Evolutionary conservation across 306 rosid species (phyloP), one percentile per base, ranked within the genome.

Genomic region (Cyclanthera cordifolia): DNA sequence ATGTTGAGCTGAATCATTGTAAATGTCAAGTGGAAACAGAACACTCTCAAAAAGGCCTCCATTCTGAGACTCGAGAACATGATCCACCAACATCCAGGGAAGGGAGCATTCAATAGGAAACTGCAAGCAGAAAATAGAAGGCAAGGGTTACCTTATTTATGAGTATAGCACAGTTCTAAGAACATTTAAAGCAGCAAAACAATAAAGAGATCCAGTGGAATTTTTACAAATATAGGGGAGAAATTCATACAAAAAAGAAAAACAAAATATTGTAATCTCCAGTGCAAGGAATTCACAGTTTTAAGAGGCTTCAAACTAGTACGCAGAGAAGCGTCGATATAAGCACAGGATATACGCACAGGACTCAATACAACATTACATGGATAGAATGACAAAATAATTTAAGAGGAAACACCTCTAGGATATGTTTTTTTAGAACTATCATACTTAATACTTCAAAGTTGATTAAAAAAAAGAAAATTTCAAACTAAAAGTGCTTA

Each of bases 61-160:
- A 75, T 89, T 93, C 4, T 88, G 96, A 1, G 93, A 93, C 81
- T 85, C 96, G 53, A 89, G 96, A 47, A 93, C 88, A 75, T 89
- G 84, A 72, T 93, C 98, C 79, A 85, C 95, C 89, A 93, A 56
- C 91, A 93, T 93, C 98, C 98, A 93, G 65, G 98, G 98, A 79
- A 93, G 90, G 74, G 98, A 93, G 85, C 96, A 93, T 75, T 93
- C 96, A 6, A 93, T 84, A 3, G 98, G 95, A 84, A 93, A 93
- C 96, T 93, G 79, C 70, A 69, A 71, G 77, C 17, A 59, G 65
- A 53, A 54, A 74, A 78, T 45, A 82, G 66, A 74, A 28, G 24
- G 20, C 20, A 64, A 41, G 43, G 5, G 51, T 63, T 28, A 32
- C 52, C 69, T 10, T 8, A 63, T 3, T 41, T 64, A 23, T 65